Percentiles rank a stretch among this genome's conserved stretches.
Evolutionary conservation across 2,329 filamentous ascomycete genomes (phyloP).

Genomic region (Penicillium griseofulvum): DNA sequence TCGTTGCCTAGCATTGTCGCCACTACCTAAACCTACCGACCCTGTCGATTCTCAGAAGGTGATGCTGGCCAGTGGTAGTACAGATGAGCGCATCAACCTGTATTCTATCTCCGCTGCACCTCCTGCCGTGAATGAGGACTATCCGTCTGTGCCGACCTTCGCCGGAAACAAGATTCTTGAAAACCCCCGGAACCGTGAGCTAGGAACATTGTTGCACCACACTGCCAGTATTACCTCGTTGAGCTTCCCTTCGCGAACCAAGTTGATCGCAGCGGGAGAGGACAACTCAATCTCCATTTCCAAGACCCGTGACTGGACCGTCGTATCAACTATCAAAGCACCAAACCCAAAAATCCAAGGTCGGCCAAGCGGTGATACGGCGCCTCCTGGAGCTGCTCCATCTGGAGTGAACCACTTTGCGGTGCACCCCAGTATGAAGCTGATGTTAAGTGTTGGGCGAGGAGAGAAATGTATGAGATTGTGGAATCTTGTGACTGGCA

Average conservation of each 20-base stretch:
- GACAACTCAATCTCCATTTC: constrained; percentile 90
- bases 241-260: constrained; percentile 78
- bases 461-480: constrained; percentile 88
- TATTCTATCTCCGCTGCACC: constrained; percentile 79
- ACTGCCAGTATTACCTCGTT: constrained; percentile 75
- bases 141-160: constrained; percentile 63
- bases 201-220: constrained; percentile 86
- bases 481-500: constrained; percentile 96
- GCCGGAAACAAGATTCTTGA: constrained; percentile 73
- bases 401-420: constrained; percentile 94
- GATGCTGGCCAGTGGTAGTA: constrained; percentile 84
- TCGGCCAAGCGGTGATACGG: constrained; percentile 85
- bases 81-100: constrained; percentile 91
- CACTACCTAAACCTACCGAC: constrained; percentile 57
- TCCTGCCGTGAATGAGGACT: constrained; percentile 55
- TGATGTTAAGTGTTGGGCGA: constrained; percentile 89
- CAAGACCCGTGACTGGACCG: constrained; percentile 81
- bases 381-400: constrained; percentile 73
- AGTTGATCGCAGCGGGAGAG: constrained; percentile 82
- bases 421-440: constrained; percentile 91
- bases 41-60: constrained; percentile 69
- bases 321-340: constrained; percentile 83
- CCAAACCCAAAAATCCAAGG: constrained; percentile 78
- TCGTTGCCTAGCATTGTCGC: constrained; percentile 82
- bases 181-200: constrained; percentile 81